These are phyloP conservation scores for Neoboletus magnificus DNA, from an alignment of 768 basidiomycete species.

Conservation along the genomic window DNA sequence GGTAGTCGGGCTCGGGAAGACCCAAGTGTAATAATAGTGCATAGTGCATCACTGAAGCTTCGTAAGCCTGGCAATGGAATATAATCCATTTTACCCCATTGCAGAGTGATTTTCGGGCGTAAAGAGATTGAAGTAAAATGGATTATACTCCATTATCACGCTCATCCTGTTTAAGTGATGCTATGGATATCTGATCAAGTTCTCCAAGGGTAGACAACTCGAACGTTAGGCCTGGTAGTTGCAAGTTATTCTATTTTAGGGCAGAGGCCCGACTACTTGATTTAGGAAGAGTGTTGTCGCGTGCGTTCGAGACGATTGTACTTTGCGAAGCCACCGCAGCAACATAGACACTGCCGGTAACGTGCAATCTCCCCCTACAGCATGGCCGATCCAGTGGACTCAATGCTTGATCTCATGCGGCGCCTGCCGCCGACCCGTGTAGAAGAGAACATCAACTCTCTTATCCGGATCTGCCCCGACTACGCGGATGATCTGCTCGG, in stretches of 20 bases:
- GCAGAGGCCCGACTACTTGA: not conserved
- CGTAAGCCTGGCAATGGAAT: no score
- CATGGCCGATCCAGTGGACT: conserved; percentile 80
- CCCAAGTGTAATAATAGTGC: not conserved
- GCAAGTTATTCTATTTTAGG: no score
- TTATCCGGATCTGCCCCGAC: conserved; percentile 84
- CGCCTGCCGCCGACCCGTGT: conserved; percentile 91
- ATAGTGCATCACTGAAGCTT: no score
- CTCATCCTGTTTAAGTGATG: no score
- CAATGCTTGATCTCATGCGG: conserved; percentile 94
- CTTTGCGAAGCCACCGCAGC: not conserved
- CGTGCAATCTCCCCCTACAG: conserved; percentile 8
- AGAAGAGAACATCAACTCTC: conserved; percentile 79
- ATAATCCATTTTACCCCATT: no score
- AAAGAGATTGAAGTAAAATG: no score
- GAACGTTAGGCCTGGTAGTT: no score
- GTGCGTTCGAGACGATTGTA: not conserved
- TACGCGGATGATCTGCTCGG: conserved; percentile 93
- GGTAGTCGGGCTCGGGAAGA: not conserved
- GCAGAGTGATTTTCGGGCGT: no score
- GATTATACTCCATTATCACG: no score
- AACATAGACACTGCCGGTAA: not conserved
- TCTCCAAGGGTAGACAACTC: no score
- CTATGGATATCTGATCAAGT: not conserved
- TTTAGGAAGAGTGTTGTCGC: conserved; percentile 1